Conservation (phyloP, 2,329 filamentous ascomycete genomes). For the Aspergillus caelatus region DNA sequence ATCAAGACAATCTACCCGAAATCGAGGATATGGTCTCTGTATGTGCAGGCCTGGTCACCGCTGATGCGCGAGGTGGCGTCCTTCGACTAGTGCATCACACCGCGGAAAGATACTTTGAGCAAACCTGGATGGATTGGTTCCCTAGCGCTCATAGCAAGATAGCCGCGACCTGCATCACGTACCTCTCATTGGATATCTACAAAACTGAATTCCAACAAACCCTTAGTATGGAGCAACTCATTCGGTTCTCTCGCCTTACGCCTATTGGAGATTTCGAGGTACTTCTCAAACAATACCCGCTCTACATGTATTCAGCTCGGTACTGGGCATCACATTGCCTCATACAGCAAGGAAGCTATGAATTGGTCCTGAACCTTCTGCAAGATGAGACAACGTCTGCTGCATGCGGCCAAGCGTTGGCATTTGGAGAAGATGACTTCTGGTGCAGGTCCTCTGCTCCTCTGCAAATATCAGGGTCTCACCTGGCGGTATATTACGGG, state of each 20-base stretch:
- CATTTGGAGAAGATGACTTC: neutral
- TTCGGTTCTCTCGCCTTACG: neutral
- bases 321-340: neutral
- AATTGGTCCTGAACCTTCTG: conserved; percentile 1
- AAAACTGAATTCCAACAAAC: no score
- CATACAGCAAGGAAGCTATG: neutral
- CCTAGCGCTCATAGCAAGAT: conserved; percentile 18
- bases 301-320: neutral
- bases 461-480: neutral
- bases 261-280: neutral
- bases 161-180: conserved; percentile 19
- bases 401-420: conserved; percentile 3
- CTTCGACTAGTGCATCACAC: conserved; percentile 39
- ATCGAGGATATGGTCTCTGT: conserved; percentile 26
- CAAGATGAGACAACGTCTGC: neutral
- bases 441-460: neutral
- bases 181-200: conserved; percentile 23
- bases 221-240: no score
- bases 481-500: neutral
- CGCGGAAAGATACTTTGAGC: conserved; percentile 33
- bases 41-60: conserved; percentile 37
- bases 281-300: neutral
- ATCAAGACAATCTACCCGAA: conserved; percentile 39
- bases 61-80: conserved; percentile 31
- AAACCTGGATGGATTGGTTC: conserved; percentile 13